Evolutionary conservation across 2,329 filamentous ascomycete species (phyloP).

Genomic region (Penicillium capsulatum): DNA sequence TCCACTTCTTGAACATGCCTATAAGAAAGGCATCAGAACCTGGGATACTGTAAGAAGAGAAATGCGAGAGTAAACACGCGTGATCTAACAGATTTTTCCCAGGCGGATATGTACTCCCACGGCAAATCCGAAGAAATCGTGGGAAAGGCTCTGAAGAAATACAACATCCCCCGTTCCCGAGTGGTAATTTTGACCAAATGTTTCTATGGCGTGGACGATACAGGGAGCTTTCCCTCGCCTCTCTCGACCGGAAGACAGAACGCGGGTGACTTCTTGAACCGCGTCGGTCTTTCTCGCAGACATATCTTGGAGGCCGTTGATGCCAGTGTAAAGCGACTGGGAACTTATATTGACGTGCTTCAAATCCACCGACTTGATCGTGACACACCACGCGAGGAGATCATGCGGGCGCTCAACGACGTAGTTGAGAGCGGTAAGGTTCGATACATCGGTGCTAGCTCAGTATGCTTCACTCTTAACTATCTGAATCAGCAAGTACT

Average conservation of each 20-base stretch:
- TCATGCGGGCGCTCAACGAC: conserved; percentile 46
- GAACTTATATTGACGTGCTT: conserved; percentile 51
- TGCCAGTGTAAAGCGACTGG: conserved; percentile 48
- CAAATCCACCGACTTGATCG: conserved; percentile 49
- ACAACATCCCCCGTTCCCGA: conserved; percentile 18
- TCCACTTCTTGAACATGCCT: conserved; percentile 25
- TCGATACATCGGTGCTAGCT: conserved; percentile 35
- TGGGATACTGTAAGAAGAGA: conserved; percentile 9
- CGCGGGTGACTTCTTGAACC: neutral
- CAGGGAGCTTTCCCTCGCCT: neutral
- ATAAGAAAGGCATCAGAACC: conserved; percentile 24
- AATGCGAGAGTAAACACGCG: neutral
- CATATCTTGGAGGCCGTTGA: conserved; percentile 62
- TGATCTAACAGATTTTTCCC: conserved; percentile 1
- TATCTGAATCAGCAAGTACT: neutral
- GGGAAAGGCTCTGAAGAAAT: conserved; percentile 48
- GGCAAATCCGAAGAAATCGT: conserved; percentile 61
- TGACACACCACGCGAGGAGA: conserved; percentile 48
- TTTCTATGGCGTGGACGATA: neutral
- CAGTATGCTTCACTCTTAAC: conserved; percentile 24
- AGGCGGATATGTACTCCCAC: conserved; percentile 45
- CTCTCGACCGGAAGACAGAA: neutral
- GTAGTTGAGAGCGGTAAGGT: conserved; percentile 36
- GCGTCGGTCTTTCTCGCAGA: conserved; percentile 40
- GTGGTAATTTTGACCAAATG: conserved; percentile 24